These are phyloP conservation scores for Ogataea wickerhamii DNA, from an alignment of 805 yeast species.

Conservation along the genomic window DNA sequence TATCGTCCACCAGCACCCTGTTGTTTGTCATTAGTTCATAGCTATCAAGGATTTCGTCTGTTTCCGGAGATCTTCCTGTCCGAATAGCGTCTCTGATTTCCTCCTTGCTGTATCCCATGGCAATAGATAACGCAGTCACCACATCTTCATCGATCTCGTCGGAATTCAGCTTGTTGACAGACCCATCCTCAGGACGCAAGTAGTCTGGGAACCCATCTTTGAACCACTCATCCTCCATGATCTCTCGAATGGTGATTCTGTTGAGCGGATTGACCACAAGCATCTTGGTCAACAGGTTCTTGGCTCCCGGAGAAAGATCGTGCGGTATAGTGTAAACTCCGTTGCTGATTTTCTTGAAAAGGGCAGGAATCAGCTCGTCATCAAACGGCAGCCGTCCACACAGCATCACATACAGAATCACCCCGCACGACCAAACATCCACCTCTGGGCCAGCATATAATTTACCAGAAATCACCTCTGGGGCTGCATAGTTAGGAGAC, in stretches of 20 bases:
- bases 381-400: conserved; percentile 96
- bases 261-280: conserved; percentile 91
- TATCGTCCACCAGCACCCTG: conserved; percentile 61
- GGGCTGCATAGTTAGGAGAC: conserved; percentile 96
- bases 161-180: conserved; percentile 29
- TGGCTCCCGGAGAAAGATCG: conserved; percentile 81
- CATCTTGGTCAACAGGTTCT: conserved; percentile 79
- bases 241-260: conserved; percentile 88
- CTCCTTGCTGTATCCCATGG: conserved; percentile 87
- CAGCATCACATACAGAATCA: conserved; percentile 89
- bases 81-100: conserved; percentile 70
- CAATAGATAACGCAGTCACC: conserved; percentile 65
- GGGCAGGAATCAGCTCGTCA: conserved; percentile 92
- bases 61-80: conserved; percentile 38
- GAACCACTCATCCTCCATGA: conserved; percentile 94
- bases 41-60: conserved; percentile 83
- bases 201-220: conserved; percentile 75
- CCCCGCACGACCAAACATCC: conserved; percentile 98
- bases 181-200: conserved; percentile 57
- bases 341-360: conserved; percentile 86
- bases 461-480: conserved; percentile 93
- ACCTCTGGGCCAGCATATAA: conserved; percentile 97
- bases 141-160: conserved; percentile 68
- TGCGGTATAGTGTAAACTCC: conserved; percentile 92
- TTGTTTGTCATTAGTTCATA: conserved; percentile 81